Evolutionary conservation across 345 rosid genomes (phyloP), one percentile per base, ranked within the genome.

Genomic region (Barbarea vulgaris): DNA sequence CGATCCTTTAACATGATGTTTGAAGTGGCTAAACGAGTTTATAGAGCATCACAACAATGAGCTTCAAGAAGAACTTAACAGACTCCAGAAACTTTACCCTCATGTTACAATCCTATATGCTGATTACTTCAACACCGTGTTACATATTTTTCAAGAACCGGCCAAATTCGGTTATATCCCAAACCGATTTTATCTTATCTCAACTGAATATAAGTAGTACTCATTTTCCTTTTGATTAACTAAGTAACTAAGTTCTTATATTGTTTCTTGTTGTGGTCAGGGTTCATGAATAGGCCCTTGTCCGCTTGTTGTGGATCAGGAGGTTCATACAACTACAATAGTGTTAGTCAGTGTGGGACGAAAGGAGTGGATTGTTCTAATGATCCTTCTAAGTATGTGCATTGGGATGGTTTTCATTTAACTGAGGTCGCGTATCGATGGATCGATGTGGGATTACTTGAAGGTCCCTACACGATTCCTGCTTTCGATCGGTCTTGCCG

Each of bases 321-420:
- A 67, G 86, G 85, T 12, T 42, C 71, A 1, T 83, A 84, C 76
- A 77, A 83, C 58, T 84, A 31, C 61, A 78, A 65, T 12, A 7
- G 27, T 28, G 62, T 18, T 1, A 34, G 1, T 6, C n/a, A n/a
- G 2, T 78, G 85, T 69, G 87, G 83, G n/a, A 33, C 58, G 25
- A 72, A 64, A 28, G 41, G 61, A 5, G 64, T 65, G 7, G 75
- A 41, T 15, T 14, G 37, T 56, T 81, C 88, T 61, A 18, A 24
- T 19, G 76, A 83, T 17, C 85, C 86, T 37, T 78, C 80, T 0
- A 75, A 69, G 37, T 74, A 58, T 48, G 79, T 80, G 36, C 63
- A 71, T 54, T 87, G 88, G 85, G 87, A 84, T 12, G 84, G 89
- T 56, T 0, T 80, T 33, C 89, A 84, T 70, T 19, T 79, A 41